Base-by-base conservation (phyloP, 2,329 filamentous ascomycete species). In the Colletotrichum navitas region DNA sequence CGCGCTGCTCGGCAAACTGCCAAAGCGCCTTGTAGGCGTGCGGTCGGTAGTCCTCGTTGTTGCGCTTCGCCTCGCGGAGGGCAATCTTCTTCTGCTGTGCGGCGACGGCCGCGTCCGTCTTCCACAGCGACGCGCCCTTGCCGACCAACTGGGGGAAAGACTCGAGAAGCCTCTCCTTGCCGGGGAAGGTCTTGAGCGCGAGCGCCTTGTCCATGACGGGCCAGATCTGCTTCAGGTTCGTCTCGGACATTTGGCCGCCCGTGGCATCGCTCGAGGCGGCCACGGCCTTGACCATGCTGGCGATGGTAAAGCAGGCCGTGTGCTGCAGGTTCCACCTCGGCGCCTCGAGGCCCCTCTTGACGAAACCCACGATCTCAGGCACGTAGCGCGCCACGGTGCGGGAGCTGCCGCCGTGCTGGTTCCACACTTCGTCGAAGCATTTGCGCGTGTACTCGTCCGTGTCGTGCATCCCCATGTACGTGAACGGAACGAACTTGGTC, bases 251-350 rank as follows among this genome's bases (percentile, higher is more conserved):
- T 54, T 89, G 86, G 11, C 69, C 89, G 5, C 69, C 89, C 6
- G 86, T 84, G 62, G 84, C 81, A 14, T 88, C 86, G 62, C 88
- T 86, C 26, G 88, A 89, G 16, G 85, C 84, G 39, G 88, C 88
- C 3, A 95, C 87, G 1, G 92, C 90, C 26, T 86, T 86, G 16
- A 94, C 87, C 66, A 92, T 89, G 56, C 93, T 92, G 1, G 94
- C 94, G 12, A 95, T 88, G 0, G 94, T 90, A 70, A 96, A 89
- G 10, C 95, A 94, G 11, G 93, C 93, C 0, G 94, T 93, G 76
- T 98, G 95, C 80, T 97, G 96, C 68, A 98, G 88, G 2, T 91
- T 91, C 96, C 96, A 99, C 76, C 94, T 93, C 1, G 93, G 89
- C 1, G 93, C 94, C 43, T 93, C 91, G 10, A 98, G 84, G 64